Percentiles rank a stretch among this genome's conserved stretches.
These are phyloP conservation scores for Colletotrichum orchidophilum DNA, from an alignment of 2,329 filamentous ascomycete species.

Conservation along the genomic window DNA sequence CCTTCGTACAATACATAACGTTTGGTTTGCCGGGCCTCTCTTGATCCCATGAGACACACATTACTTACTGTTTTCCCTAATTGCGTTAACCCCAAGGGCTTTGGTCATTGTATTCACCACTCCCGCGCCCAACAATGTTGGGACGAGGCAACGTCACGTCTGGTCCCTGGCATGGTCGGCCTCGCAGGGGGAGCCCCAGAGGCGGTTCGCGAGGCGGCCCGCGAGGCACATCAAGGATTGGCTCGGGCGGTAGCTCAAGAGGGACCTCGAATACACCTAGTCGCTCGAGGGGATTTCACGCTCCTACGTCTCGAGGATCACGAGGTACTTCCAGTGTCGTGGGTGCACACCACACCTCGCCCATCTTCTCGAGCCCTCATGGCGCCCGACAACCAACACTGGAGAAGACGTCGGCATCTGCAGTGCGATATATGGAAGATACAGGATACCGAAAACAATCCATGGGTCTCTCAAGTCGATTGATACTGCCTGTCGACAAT, in stretches of 20 bases:
- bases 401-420: neutral
- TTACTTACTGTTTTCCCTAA: neutral
- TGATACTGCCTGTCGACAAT: neutral
- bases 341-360: neutral
- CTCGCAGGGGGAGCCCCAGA: neutral
- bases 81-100: too few species aligned
- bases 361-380: slow-evolving; percentile 8
- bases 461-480: neutral
- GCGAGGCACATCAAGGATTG: neutral
- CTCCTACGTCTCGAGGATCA: neutral
- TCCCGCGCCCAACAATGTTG: neutral
- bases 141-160: neutral
- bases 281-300: neutral
- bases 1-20: neutral
- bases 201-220: neutral
- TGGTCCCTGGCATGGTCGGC: neutral
- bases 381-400: neutral
- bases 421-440: neutral
- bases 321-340: neutral
- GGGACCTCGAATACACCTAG: neutral
- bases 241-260: neutral
- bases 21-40: neutral
- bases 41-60: neutral
- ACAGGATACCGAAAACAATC: too few species aligned
- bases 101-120: too few species aligned